Percentiles rank a stretch among this genome's conserved stretches.
phyloP scores from a whole-genome alignment of 192 early-diverging fungal genomes.

The Dissophora globulifera region DNA sequence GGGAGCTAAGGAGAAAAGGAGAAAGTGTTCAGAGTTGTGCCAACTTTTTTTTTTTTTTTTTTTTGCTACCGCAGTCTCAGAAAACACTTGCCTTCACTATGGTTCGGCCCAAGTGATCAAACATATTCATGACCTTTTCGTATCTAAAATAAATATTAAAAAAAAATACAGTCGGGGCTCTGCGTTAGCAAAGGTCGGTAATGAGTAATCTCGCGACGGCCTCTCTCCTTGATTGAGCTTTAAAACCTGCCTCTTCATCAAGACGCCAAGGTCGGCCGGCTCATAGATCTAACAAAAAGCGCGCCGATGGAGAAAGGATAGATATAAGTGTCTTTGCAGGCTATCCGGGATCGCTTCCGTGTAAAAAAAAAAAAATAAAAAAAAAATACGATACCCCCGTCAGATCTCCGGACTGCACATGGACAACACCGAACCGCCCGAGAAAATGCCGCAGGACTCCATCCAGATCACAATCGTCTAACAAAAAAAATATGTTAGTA shows the following conservation, averaged over 20 bases:
- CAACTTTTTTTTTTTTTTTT: too few species aligned
- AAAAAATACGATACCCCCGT: conserved; percentile 5
- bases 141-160: conserved; percentile 15
- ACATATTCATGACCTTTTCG: conserved; percentile 42
- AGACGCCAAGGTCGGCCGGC: conserved; percentile 14
- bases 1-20: conserved; percentile 13
- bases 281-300: conserved; percentile 16
- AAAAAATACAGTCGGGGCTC: not conserved
- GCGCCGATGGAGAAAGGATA: too few species aligned
- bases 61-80: too few species aligned
- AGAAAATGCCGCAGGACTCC: conserved; percentile 5
- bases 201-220: not conserved
- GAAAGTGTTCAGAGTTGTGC: too few species aligned
- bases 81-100: conserved; percentile 31
- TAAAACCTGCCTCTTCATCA: conserved; percentile 18
- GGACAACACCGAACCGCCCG: conserved; percentile 8
- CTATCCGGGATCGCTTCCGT: too few species aligned
- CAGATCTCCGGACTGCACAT: conserved; percentile 35
- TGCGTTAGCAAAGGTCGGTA: too few species aligned
- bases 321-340: too few species aligned
- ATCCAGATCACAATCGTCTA: conserved; percentile 36
- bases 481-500: too few species aligned
- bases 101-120: conserved; percentile 27
- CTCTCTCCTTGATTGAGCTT: not conserved
- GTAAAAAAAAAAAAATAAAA: too few species aligned